Conservation (phyloP, 148 eudicot species). For the Talinum fruticosum region DNA sequence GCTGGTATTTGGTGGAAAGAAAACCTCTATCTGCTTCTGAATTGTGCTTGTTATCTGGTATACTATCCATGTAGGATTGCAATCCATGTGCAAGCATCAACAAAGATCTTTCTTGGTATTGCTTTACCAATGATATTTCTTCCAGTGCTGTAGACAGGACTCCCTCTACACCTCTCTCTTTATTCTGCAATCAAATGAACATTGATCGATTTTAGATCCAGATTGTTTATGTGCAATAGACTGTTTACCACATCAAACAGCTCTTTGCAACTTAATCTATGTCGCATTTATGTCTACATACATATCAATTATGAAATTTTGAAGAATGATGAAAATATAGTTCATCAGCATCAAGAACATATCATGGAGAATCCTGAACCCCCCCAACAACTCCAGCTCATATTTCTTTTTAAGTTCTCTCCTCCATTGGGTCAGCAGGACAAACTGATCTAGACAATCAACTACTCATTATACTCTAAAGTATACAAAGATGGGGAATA, state of each 20-base stretch:
- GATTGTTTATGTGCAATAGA: not conserved
- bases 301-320: not conserved
- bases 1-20: conserved; percentile 65
- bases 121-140: conserved; percentile 67
- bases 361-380: not conserved
- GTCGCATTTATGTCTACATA: not conserved
- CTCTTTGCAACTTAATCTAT: not conserved
- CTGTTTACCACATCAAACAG: not conserved
- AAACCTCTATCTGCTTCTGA: conserved; percentile 37
- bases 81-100: conserved; percentile 54
- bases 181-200: conserved; percentile 40
- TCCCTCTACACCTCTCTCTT: conserved; percentile 52
- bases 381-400: not conserved
- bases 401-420: not conserved
- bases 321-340: not conserved
- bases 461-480: not conserved
- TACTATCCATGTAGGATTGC: conserved; percentile 39
- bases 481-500: conserved; percentile 27
- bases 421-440: not conserved
- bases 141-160: conserved; percentile 70
- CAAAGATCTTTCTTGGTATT: conserved; percentile 71
- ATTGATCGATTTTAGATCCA: not conserved
- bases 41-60: conserved; percentile 29
- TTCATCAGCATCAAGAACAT: not conserved
- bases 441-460: not conserved